A percentile compares a stretch with the other conserved stretches of the same genome.
These are phyloP conservation scores for Heteromeles arbutifolia DNA, from an alignment of 306 rosid genomes.

Conservation along the genomic window DNA sequence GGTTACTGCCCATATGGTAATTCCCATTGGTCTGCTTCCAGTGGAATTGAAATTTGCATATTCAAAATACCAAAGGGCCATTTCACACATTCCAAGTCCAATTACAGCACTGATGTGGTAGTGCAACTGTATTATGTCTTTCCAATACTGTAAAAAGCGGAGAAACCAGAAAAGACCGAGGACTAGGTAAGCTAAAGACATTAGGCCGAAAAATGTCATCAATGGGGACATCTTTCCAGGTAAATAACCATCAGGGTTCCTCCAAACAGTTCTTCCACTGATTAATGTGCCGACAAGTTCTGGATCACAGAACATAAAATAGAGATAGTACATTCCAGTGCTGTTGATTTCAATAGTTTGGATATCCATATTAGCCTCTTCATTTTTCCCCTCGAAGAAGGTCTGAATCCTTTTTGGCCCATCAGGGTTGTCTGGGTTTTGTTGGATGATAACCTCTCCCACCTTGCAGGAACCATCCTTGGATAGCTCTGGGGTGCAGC, in stretches of 20 bases:
- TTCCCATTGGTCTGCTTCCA: conserved; percentile 66
- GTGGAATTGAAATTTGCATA: conserved; percentile 65
- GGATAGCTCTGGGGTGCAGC: conserved; percentile 69
- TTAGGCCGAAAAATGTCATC: conserved; percentile 63
- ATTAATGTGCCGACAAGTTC: conserved; percentile 49
- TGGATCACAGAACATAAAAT: conserved; percentile 81
- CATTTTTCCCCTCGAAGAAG: conserved; percentile 52
- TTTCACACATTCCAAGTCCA: conserved; percentile 78
- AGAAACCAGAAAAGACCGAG: conserved; percentile 69
- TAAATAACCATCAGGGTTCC: conserved; percentile 68
- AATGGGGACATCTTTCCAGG: conserved; percentile 68
- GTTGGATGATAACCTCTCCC: conserved; percentile 66
- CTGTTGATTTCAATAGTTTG: conserved; percentile 47
- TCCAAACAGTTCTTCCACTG: conserved; percentile 69
- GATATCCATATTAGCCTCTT: conserved; percentile 51
- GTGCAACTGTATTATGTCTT: conserved; percentile 60
- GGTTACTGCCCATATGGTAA: conserved; percentile 62
- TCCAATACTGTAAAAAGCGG: conserved; percentile 57
- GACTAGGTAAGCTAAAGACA: conserved; percentile 62
- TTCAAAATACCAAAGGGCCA: conserved; percentile 76
- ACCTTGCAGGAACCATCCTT: conserved; percentile 60
- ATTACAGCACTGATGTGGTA: conserved; percentile 67
- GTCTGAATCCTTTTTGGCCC: conserved; percentile 61
- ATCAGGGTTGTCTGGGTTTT: conserved; percentile 31
- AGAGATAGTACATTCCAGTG: conserved; percentile 67